Conservation (phyloP, 1,284 basidiomycete species). For the Sporisorium exsertum region DNA sequence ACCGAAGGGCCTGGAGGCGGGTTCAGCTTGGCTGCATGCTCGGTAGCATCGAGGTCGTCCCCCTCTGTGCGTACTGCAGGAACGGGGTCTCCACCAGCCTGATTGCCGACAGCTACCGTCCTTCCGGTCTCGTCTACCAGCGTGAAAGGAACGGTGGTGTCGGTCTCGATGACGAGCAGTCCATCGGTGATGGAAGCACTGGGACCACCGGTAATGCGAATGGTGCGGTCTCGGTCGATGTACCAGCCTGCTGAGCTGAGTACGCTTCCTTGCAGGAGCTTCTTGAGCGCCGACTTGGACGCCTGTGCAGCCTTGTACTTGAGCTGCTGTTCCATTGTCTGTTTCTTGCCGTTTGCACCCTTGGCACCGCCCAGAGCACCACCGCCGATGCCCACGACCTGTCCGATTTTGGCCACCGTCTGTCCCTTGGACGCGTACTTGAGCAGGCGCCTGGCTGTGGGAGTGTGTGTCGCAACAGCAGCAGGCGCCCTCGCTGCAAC, state of each 20-base stretch:
- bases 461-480: constrained; percentile 47
- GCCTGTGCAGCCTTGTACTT: constrained; percentile 38
- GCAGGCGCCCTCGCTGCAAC: constrained; percentile 48
- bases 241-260: constrained; percentile 61
- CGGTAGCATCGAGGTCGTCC: constrained; percentile 30
- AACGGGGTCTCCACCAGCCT: constrained; percentile 40
- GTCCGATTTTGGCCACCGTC: constrained; percentile 53
- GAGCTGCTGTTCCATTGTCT: constrained; percentile 44
- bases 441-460: constrained; percentile 51
- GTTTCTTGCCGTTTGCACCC: constrained; percentile 34
- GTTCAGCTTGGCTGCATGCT: constrained; percentile 42
- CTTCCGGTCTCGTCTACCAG: constrained; percentile 57
- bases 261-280: constrained; percentile 56
- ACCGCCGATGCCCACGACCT: constrained; percentile 60
- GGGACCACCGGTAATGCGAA: constrained; percentile 57
- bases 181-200: constrained; percentile 51
- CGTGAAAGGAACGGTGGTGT: constrained; percentile 45
- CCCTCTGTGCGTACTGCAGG: constrained; percentile 11
- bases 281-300: constrained; percentile 50
- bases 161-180: constrained; percentile 58
- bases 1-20: constrained; percentile 12
- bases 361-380: constrained; percentile 44
- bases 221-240: constrained; percentile 56
- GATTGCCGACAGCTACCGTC: constrained; percentile 48
- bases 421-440: constrained; percentile 57